A percentile compares a stretch with the other conserved stretches of the same genome.
Evolutionary conservation across 73 alveolate species (phyloP).

Genomic region (Tetrahymena malaccensis): DNA sequence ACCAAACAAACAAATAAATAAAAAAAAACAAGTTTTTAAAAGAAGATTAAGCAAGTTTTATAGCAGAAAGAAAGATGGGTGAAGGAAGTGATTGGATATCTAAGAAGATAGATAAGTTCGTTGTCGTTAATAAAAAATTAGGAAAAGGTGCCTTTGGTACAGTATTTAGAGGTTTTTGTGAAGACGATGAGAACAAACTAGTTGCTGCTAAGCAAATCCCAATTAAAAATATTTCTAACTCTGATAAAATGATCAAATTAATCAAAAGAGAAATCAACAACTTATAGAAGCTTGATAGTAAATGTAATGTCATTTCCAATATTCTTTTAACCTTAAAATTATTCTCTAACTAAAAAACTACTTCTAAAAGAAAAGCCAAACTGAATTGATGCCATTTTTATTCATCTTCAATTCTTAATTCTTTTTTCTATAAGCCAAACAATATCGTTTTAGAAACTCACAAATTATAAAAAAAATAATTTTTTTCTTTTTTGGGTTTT

Average conservation of each 20-base stretch:
- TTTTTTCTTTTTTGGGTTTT: no score
- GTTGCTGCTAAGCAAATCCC: slow-evolving; percentile 40
- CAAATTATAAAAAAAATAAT: no score
- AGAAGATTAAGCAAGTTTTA: neutral
- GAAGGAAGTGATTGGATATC: slow-evolving; percentile 21
- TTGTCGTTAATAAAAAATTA: slow-evolving; percentile 20
- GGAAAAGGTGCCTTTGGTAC: slow-evolving; percentile 41
- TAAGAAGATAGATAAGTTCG: slow-evolving; percentile 29
- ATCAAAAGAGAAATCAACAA: slow-evolving; percentile 37
- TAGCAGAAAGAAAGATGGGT: neutral
- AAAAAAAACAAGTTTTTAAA: neutral
- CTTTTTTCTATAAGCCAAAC: no score
- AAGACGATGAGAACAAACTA: slow-evolving; percentile 20
- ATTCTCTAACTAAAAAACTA: no score
- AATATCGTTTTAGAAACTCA: no score
- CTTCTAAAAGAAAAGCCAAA: neutral
- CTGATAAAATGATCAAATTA: slow-evolving; percentile 32
- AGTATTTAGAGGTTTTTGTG: slow-evolving; percentile 32
- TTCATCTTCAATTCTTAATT: no score
- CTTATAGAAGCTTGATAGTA: slow-evolving; percentile 4
- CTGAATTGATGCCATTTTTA: neutral
- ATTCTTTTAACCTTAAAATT: neutral
- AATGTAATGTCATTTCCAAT: neutral
- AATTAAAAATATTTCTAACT: slow-evolving; percentile 12
- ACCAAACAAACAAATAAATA: neutral